Base-by-base conservation (phyloP, 305 asterid genomes). In the Fraxinus xanthoxyloides region DNA sequence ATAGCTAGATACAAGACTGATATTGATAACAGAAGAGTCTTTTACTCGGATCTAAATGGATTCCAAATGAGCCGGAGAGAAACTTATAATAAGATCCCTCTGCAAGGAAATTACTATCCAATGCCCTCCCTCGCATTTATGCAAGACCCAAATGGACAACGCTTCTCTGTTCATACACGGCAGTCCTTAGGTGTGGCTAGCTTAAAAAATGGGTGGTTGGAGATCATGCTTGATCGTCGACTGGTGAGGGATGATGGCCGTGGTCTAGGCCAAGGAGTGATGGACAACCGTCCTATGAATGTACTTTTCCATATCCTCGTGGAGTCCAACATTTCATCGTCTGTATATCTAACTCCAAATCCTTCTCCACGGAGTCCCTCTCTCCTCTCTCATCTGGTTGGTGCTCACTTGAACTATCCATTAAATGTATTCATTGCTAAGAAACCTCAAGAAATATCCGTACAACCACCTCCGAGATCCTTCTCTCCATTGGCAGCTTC, bases 21-120 rank as follows among this genome's bases (percentile, higher is more conserved):
- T 83, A 79, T 92, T 10, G 90, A 92, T 54, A 96, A 94, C 88
- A 85, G 85, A 78, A 89, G 92, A 87, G 87, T 94, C 79, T 92
- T 96, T 82, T 91, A 87, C 88, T 89, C 98, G 78, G 99, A 96
- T 88, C 90, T 94, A 76, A 96, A 96, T 75, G 99, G 99, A 46
- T 96, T 90, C 86, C 99, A 96, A 77, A 96, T 86, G 93, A 96
- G 98, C 89, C 97, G 97, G 13, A 86, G 98, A 82, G 98, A 96
- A 83, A 92, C 98, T 2, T 96, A 94, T 77, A 95, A 92, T 86
- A 96, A 96, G 90, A 94, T 96, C 80, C 98, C 99, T 1, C 79
- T 92, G 78, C 99, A 96, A 84, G 99, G 99, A n/a, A 96, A 96
- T 85, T 96, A 94, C 90, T 96, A 94, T 54, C 99, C 98, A 3